phyloP scores from a whole-genome alignment of 768 basidiomycete genomes.

The Naganishia vaughanmartiniae region DNA sequence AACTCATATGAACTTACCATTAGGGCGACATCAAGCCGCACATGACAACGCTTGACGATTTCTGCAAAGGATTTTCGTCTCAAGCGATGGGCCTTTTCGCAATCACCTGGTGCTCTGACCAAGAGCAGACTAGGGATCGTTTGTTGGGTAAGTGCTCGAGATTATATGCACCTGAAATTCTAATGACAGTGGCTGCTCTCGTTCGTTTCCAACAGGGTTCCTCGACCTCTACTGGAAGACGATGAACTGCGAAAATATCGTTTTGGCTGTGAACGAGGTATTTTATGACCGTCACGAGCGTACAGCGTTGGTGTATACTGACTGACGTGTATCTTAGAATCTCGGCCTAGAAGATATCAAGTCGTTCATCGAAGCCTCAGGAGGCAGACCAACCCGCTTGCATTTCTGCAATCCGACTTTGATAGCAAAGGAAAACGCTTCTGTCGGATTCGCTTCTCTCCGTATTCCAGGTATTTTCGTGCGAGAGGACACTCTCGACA shows the following conservation, averaged over 20 bases:
- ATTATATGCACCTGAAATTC: neutral
- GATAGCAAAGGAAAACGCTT: neutral
- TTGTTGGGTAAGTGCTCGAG: neutral
- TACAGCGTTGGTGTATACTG: neutral
- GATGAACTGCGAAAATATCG: conserved; percentile 2
- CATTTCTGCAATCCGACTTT: conserved; percentile 11
- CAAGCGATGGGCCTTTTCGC: neutral
- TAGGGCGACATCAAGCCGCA: neutral
- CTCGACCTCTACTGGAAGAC: conserved; percentile 14
- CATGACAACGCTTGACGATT: neutral
- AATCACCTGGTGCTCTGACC: neutral
- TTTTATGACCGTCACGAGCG: neutral
- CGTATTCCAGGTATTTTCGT: conserved; percentile 10
- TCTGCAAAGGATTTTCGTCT: conserved; percentile 1
- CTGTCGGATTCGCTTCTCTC: conserved; percentile 7
- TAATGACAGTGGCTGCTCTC: neutral
- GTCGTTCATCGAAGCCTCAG: conserved; percentile 2
- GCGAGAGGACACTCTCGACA: neutral
- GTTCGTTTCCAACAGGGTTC: neutral
- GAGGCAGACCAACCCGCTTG: neutral
- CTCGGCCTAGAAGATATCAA: conserved; percentile 3
- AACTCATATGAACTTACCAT: neutral
- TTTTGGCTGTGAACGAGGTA: conserved; percentile 19
- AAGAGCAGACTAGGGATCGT: conserved; percentile 12
- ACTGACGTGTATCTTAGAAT: neutral